Percentiles rank a stretch among this genome's conserved stretches.
Evolutionary conservation across 352 stramenopile genomes (phyloP).

Genomic region (Globisporangium perplexum): DNA sequence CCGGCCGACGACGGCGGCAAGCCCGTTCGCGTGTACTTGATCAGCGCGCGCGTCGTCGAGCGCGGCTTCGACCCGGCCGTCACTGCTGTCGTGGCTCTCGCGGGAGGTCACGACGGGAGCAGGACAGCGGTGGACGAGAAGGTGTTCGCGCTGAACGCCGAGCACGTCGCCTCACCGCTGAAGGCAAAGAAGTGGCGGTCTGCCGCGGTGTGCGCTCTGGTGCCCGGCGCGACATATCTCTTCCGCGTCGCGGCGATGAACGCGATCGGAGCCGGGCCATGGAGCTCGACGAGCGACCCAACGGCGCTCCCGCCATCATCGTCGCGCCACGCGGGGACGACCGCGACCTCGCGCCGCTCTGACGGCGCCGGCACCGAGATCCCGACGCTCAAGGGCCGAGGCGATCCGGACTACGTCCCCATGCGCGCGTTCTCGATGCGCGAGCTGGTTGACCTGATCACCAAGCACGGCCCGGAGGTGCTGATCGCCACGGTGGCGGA

Average conservation of each 20-base stretch:
- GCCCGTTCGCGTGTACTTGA: slow-evolving; percentile 34
- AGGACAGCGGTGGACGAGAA: slow-evolving; percentile 6
- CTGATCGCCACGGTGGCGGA: slow-evolving; percentile 5
- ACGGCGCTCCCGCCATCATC: slow-evolving; percentile 11
- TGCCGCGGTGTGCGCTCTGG: slow-evolving; percentile 37
- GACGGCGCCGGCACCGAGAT: slow-evolving; percentile 11
- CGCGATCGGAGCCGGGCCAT: slow-evolving; percentile 39
- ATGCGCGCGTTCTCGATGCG: slow-evolving; percentile 17
- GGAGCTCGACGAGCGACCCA: slow-evolving; percentile 37
- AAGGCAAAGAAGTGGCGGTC: slow-evolving; percentile 19
- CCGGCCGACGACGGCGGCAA: slow-evolving; percentile 49
- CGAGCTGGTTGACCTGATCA: slow-evolving; percentile 6
- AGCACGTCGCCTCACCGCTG: background rate
- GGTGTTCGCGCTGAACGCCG: slow-evolving; percentile 9
- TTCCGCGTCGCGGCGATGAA: slow-evolving; percentile 70
- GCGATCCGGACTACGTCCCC: slow-evolving; percentile 34
- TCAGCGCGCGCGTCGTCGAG: slow-evolving; percentile 18
- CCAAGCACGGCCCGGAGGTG: background rate
- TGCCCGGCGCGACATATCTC: slow-evolving; percentile 32
- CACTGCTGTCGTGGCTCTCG: slow-evolving; percentile 14
- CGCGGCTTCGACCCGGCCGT: background rate
- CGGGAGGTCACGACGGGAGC: slow-evolving; percentile 9
- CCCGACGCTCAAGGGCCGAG: slow-evolving; percentile 39
- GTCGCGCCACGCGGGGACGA: background rate
- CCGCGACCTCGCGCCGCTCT: background rate